A percentile compares a stretch with the other conserved stretches of the same genome.
Conservation (phyloP, 331 rosid genomes). For the Malus hybrid region DNA sequence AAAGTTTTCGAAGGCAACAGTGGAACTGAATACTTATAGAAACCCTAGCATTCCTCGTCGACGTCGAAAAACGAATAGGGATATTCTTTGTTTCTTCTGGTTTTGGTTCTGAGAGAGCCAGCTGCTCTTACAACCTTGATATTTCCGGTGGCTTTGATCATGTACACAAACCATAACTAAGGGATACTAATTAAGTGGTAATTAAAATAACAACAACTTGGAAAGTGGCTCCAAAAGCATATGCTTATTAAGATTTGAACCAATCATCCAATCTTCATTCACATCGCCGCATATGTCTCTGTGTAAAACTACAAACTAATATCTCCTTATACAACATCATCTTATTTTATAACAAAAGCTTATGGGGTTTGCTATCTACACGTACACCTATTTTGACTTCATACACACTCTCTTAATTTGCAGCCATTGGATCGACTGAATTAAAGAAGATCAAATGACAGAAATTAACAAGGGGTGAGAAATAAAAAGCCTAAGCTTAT, state of each 20-base stretch:
- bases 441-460: too few relatives aligned
- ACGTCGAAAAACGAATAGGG: constrained; percentile 4
- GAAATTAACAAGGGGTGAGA: too few relatives aligned
- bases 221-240: neutral
- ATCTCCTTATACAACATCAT: neutral
- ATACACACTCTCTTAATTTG: too few relatives aligned
- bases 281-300: constrained; percentile 9
- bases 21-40: constrained; percentile 20
- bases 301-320: neutral
- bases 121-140: neutral
- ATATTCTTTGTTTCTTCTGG: constrained; percentile 12
- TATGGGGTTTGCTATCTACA: neutral
- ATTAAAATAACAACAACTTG: neutral
- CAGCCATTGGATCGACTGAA: too few relatives aligned
- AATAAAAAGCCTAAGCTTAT: neutral
- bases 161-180: neutral
- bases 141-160: constrained; percentile 1
- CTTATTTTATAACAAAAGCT: neutral
- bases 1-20: constrained; percentile 13
- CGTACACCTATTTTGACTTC: too few relatives aligned
- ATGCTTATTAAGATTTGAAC: neutral
- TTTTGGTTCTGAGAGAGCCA: neutral
- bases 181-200: neutral
- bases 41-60: neutral
- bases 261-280: constrained; percentile 1